Conservation (phyloP, 1,284 basidiomycete genomes). For the Heterobasidion irregulare region DNA sequence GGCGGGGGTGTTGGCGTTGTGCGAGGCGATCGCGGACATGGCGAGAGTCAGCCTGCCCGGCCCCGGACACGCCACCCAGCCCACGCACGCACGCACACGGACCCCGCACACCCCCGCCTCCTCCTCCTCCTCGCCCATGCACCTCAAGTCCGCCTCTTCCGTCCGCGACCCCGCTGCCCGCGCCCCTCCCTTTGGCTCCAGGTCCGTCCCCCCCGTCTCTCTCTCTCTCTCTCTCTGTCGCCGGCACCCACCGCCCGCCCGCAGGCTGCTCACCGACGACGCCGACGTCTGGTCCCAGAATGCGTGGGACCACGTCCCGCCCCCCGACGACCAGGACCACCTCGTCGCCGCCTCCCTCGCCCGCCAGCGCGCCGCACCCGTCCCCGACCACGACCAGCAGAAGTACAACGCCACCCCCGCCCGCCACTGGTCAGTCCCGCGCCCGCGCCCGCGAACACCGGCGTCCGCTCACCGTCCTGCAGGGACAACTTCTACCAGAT, state of each 20-base stretch:
- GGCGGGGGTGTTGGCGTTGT: constrained; percentile 1
- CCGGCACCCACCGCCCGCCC: no score
- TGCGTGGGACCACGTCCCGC: constrained; percentile 86
- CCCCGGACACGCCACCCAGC: no score
- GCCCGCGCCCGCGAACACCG: constrained; percentile 43
- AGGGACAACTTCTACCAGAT: constrained; percentile 91
- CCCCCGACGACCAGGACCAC: constrained; percentile 71
- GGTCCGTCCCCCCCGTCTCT: no score
- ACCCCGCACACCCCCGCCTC: not conserved
- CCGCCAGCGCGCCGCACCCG: constrained; percentile 61
- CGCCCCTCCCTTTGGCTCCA: constrained; percentile 10
- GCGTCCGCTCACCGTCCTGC: constrained; percentile 11
- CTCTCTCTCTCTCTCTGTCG: no score
- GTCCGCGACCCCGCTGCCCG: not conserved
- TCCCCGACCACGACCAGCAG: constrained; percentile 54
- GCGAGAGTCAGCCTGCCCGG: no score
- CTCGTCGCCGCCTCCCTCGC: constrained; percentile 61
- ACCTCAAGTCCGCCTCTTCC: constrained; percentile 6
- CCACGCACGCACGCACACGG: no score
- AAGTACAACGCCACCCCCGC: constrained; percentile 73
- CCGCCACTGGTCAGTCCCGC: constrained; percentile 55
- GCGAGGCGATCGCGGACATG: not conserved
- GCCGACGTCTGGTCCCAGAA: constrained; percentile 69
- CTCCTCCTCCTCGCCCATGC: not conserved
- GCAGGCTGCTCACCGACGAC: constrained; percentile 55